Conservation (phyloP, 164 flowering plant genomes). For the Chimonanthus praecox region DNA sequence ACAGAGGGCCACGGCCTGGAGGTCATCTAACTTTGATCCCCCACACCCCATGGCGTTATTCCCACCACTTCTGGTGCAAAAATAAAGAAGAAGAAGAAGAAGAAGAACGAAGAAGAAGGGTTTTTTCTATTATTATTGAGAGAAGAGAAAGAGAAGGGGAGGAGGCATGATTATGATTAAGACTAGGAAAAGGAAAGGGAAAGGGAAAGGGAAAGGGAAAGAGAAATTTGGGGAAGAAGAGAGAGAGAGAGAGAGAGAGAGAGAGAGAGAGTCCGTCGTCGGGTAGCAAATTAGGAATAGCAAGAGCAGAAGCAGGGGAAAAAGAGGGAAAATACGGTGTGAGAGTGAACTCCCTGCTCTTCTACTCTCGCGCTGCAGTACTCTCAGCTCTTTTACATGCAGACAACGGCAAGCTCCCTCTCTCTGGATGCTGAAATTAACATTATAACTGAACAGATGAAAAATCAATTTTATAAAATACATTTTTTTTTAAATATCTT, state of each 20-base stretch:
- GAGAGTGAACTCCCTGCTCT: no score
- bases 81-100: no score
- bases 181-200: neutral
- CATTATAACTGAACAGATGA: no score
- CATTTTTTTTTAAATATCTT: no score
- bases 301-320: neutral
- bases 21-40: conserved; percentile 38
- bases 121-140: no score
- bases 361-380: no score
- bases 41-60: conserved; percentile 43
- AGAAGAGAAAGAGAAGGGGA: neutral
- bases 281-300: neutral
- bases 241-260: neutral
- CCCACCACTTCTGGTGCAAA: neutral
- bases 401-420: no score
- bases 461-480: no score
- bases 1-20: conserved; percentile 48
- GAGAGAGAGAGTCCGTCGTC: neutral
- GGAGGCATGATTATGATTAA: neutral
- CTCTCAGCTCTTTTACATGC: no score
- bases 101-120: neutral
- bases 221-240: neutral
- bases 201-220: neutral
- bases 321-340: neutral
- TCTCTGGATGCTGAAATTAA: no score